These are phyloP conservation scores for Catharanthus roseus DNA, from an alignment of 257 asterid genomes.

Conservation along the genomic window DNA sequence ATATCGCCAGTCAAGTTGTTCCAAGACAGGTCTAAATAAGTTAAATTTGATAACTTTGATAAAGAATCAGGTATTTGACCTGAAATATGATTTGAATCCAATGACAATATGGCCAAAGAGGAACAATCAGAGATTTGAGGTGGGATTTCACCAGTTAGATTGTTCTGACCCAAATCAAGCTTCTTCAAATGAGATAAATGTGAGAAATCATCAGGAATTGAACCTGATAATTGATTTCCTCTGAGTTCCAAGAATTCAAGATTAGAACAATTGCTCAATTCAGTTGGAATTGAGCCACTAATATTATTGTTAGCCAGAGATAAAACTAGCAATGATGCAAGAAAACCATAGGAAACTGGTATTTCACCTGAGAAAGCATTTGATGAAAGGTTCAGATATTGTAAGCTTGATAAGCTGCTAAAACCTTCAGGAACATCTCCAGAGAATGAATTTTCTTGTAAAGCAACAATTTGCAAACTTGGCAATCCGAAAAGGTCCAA, in stretches of 20 bases:
- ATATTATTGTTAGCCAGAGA: conserved; percentile 49
- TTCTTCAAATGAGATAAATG: conserved; percentile 40
- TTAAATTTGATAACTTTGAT: conserved; percentile 37
- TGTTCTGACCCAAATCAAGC: conserved; percentile 68
- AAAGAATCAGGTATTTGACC: conserved; percentile 54
- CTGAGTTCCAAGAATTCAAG: conserved; percentile 57
- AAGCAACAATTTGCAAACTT: conserved; percentile 48
- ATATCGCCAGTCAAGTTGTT: conserved; percentile 54
- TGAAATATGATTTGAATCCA: conserved; percentile 57
- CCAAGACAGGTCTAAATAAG: conserved; percentile 45
- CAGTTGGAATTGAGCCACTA: conserved; percentile 49
- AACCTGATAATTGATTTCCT: conserved; percentile 37
- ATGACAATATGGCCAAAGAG: conserved; percentile 34
- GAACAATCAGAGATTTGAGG: conserved; percentile 53
- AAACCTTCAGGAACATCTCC: conserved; percentile 81
- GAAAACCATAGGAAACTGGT: conserved; percentile 68
- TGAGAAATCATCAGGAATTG: conserved; percentile 47
- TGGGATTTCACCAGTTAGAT: conserved; percentile 52
- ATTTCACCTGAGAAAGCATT: conserved; percentile 57
- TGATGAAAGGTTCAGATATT: conserved; percentile 55
- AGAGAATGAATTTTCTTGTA: conserved; percentile 52
- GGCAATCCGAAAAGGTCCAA: conserved; percentile 71
- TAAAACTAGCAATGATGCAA: conserved; percentile 43
- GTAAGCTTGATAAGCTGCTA: conserved; percentile 68
- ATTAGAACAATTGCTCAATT: conserved; percentile 51